Evolutionary conservation across 108 stramenopile species (phyloP).

Genomic region (Skeletonema tropicum): DNA sequence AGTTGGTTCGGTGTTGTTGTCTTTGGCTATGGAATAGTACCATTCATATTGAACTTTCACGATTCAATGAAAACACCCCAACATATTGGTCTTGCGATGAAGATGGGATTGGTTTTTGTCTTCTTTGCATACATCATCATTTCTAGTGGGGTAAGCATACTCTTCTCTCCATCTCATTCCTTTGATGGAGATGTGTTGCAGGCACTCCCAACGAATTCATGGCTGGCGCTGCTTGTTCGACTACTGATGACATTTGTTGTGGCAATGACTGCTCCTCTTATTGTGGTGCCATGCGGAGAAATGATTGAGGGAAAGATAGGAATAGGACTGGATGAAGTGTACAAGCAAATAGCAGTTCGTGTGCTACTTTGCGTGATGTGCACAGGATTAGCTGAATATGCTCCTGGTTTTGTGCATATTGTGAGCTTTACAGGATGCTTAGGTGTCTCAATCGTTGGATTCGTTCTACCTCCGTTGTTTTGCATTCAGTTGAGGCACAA

Average conservation of each 20-base stretch:
- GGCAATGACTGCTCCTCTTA: constrained; percentile 67
- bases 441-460: constrained; percentile 72
- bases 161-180: constrained; percentile 53
- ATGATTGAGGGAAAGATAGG: constrained; percentile 76
- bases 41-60: constrained; percentile 54
- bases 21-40: constrained; percentile 62
- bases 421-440: constrained; percentile 79
- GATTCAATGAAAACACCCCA: constrained; percentile 79
- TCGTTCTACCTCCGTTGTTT: constrained; percentile 71
- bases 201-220: constrained; percentile 56
- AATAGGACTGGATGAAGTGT: constrained; percentile 5
- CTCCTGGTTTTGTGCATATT: constrained; percentile 77
- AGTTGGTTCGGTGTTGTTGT: constrained; percentile 81
- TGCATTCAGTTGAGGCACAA: constrained; percentile 23
- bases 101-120: constrained; percentile 58
- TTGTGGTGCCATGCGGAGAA: constrained; percentile 79
- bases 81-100: constrained; percentile 37
- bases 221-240: constrained; percentile 54
- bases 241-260: constrained; percentile 71
- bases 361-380: constrained; percentile 51
- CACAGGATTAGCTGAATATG: constrained; percentile 43
- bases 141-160: constrained; percentile 54
- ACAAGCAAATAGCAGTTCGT: constrained; percentile 46
- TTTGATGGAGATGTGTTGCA: constrained; percentile 76
- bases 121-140: constrained; percentile 57